phyloP scores from a whole-genome alignment of 2,329 filamentous ascomycete species.

The Penicillium verrucosum region DNA sequence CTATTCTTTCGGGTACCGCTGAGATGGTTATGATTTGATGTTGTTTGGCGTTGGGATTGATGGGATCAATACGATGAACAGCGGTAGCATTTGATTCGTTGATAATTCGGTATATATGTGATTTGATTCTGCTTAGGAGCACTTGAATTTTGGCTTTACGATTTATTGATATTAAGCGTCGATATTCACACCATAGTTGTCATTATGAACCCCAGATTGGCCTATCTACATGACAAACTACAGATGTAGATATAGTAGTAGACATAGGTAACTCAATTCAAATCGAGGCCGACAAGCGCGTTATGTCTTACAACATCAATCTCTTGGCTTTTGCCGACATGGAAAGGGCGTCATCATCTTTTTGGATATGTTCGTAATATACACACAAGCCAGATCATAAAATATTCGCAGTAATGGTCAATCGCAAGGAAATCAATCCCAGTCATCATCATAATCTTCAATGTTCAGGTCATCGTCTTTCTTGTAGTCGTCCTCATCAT shows the following conservation, averaged over 20 bases:
- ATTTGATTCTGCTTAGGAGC: not conserved
- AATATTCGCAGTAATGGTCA: conserved; percentile 11
- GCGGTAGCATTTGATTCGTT: not conserved
- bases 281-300: not conserved
- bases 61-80: not conserved
- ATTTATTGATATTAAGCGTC: not conserved
- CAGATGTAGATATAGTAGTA: not conserved
- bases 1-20: not conserved
- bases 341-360: not conserved
- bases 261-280: not conserved
- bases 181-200: not conserved
- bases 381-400: conserved; percentile 20
- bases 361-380: conserved; percentile 19
- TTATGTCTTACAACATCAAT: not conserved
- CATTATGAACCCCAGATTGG: not conserved
- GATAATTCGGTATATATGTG: not conserved
- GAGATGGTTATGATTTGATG: conserved; percentile 7
- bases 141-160: not conserved
- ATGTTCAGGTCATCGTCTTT: conserved; percentile 50
- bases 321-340: not conserved
- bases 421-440: conserved; percentile 47
- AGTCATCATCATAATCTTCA: conserved; percentile 54
- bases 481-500: conserved; percentile 54
- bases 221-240: not conserved
- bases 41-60: conserved; percentile 4